These are phyloP conservation scores for Pulveroboletus sp. DNA, from an alignment of 1,284 basidiomycete genomes.

Conservation along the genomic window DNA sequence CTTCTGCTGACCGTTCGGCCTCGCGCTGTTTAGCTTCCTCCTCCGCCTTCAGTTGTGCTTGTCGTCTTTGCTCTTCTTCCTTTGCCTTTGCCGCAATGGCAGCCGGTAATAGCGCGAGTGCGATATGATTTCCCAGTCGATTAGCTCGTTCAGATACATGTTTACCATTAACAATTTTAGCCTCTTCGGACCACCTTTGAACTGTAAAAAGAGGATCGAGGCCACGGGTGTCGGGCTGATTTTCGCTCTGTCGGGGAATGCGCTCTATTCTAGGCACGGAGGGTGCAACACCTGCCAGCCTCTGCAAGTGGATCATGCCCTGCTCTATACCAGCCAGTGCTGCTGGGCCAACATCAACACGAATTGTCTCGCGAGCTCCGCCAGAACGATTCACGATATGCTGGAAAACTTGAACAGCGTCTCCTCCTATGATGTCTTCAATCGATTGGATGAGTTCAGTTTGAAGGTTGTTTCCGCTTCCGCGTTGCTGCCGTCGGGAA, in stretches of 20 bases:
- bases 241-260: constrained; percentile 49
- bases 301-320: constrained; percentile 47
- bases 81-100: constrained; percentile 64
- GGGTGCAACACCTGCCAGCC: constrained; percentile 49
- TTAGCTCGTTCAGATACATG: constrained; percentile 68
- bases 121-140: constrained; percentile 73
- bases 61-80: constrained; percentile 52
- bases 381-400: constrained; percentile 66
- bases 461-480: constrained; percentile 48
- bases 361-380: constrained; percentile 63
- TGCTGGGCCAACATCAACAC: constrained; percentile 68
- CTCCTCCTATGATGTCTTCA: constrained; percentile 80
- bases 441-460: constrained; percentile 76
- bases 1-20: constrained; percentile 28
- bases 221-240: constrained; percentile 53
- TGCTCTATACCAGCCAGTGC: constrained; percentile 59
- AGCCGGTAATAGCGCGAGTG: constrained; percentile 80
- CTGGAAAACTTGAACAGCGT: constrained; percentile 83
- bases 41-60: constrained; percentile 45
- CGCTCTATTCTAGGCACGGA: constrained; percentile 64
- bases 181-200: constrained; percentile 92
- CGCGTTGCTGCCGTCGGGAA: constrained; percentile 58
- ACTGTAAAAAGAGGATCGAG: constrained; percentile 80
- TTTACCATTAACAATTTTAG: constrained; percentile 77
- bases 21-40: constrained; percentile 39